Base-by-base conservation (phyloP, 2,329 filamentous ascomycete genomes). In the Chrysoporthe cubensis region DNA sequence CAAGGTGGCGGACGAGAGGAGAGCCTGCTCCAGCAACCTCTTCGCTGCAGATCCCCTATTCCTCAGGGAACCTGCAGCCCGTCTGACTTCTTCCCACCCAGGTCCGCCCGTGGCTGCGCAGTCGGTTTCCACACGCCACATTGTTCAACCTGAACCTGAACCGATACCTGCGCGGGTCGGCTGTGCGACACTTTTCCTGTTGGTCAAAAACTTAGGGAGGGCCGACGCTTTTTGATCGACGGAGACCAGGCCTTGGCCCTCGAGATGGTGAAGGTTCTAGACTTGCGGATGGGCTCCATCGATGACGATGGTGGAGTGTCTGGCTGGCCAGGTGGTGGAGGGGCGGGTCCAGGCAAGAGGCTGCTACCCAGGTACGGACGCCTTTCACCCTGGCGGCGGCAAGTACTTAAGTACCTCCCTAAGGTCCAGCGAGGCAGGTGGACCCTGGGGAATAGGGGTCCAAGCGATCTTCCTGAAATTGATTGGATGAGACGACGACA, bases 291-390 rank as follows among this genome's bases (percentile, higher is more conserved):
- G 44, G 50, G 48, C 60, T 59, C 68, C 68, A 65, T 62, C 62
- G 64, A 69, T 69, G 68, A 69, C 68, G 68, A 67, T 65, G 57
- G 65, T 43, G 68, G 59, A 43, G 68, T 62, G n/a, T 21, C 43
- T 46, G 34, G 26, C n/a, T 26, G 48, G 26, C 26, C 26, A 9
- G 62, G 21, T 14, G 14, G 4, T 50, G 62, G 62, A 54, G 50
- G 50, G 62, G 37, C 43, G n/a, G 52, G 21, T 26, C 26, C 37
- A 14, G 13, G 14, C 16, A 50, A 11, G 16, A 18, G 3, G 34
- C 4, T 57, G 50, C 50, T 64, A 64, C 34, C 26, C 32, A 44
- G 50, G 62, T 57, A 57, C 62, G 42, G 43, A 26, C 13, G 18
- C 13, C 42, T 58, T 18, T 64, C 52, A 42, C 52, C 62, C 62